Evolutionary conservation across 2,329 filamentous ascomycete genomes (phyloP), one percentile per base, ranked within the genome.

Genomic region (Ceratocystis huliohia): DNA sequence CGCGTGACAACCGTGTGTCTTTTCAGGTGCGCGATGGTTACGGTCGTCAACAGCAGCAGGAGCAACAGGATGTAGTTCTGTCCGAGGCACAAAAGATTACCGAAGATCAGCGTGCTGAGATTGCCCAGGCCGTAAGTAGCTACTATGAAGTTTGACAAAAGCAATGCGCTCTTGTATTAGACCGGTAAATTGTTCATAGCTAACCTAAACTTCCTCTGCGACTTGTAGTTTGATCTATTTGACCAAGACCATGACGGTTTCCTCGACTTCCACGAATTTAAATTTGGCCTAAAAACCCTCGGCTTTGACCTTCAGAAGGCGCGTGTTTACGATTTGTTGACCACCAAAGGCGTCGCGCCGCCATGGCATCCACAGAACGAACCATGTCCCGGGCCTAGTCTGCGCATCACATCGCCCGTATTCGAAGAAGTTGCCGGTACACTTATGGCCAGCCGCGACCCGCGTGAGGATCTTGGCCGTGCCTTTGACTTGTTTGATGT

Each of bases 221-320:
- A 2, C n/a, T 25, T 50, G 7, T 65, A 70, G 69, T 70, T 70
- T 64, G 65, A 69, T 37, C 61, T 70, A 15, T 70, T 70, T 37
- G 69, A 70, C 62, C 69, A 70, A 62, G 69, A 70, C 64, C 68
- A 67, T 37, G 69, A 97, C 78, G 84, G 87, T 61, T 86, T 89
- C 76, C 90, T 99, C 74, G 93, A 97, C 79, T 97, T 96, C 80
- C 94, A 97, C 78, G 94, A 99, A 78, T 89, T 97, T 75, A 93
- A 94, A 76, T 94, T 97, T 78, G 91, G 93, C 68, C 87, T 97
- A 72, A 94, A 95, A 75, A 94, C 94, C 2, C 85, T 99, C 1
- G 94, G 94, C 70, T 97, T 97, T 79, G 91, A 95, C 72, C 81
- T 96, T 63, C 83, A 90, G 68, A 96, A 96, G 75, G 80, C 85